These are phyloP conservation scores for Salix brachista DNA, from an alignment of 345 rosid species.

Conservation along the genomic window DNA sequence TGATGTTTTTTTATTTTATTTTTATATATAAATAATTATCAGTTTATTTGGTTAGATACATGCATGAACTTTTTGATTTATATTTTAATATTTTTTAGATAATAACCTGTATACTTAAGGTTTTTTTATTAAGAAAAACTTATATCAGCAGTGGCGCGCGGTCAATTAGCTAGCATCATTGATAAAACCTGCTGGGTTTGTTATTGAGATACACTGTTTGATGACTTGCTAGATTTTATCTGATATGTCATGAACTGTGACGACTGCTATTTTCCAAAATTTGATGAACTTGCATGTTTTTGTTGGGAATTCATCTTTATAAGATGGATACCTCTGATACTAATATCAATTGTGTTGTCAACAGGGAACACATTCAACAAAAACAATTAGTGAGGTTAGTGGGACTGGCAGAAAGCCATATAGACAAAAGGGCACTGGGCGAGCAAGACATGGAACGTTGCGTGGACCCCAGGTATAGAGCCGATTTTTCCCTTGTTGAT, in stretches of 20 bases:
- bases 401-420: constrained; percentile 95
- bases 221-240: neutral
- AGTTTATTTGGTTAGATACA: too few relatives aligned
- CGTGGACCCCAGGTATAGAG: constrained; percentile 80
- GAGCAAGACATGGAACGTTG: constrained; percentile 82
- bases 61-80: too few relatives aligned
- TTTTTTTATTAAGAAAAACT: too few relatives aligned
- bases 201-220: neutral
- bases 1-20: too few relatives aligned
- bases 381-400: constrained; percentile 89
- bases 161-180: neutral
- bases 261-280: neutral
- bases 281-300: neutral
- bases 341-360: constrained; percentile 7
- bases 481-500: neutral
- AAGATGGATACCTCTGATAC: neutral
- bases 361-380: constrained; percentile 94
- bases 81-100: too few relatives aligned
- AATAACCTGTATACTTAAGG: too few relatives aligned
- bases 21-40: too few relatives aligned
- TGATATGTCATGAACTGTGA: neutral
- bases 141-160: too few relatives aligned
- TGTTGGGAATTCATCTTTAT: neutral
- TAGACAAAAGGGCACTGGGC: constrained; percentile 82
- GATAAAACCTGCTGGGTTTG: neutral